Percentiles rank a stretch among this genome's conserved stretches.
Conservation (phyloP, 148 eudicot genomes). For the Fagopyrum tataricum region DNA sequence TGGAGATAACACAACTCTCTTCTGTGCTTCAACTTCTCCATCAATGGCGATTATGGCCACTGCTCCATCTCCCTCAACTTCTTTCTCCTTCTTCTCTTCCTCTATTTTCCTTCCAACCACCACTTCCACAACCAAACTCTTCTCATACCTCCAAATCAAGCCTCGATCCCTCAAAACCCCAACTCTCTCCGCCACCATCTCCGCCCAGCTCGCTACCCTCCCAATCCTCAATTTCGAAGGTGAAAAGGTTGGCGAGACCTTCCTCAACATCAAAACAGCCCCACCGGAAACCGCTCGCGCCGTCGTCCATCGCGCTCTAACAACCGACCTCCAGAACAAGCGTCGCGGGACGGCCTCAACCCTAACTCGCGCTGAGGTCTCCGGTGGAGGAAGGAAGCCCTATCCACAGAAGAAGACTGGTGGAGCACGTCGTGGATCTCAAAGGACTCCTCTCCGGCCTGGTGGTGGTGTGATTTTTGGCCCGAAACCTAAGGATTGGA, state of each 20-base stretch:
- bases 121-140: constrained; percentile 21
- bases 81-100: constrained; percentile 38
- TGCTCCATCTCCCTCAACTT: constrained; percentile 20
- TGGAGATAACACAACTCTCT: background rate
- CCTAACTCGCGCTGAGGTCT: constrained; percentile 83
- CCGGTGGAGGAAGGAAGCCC: constrained; percentile 83
- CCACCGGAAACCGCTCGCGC: constrained; percentile 82
- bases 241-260: constrained; percentile 52
- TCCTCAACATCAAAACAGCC: constrained; percentile 65
- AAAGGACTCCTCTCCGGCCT: constrained; percentile 67
- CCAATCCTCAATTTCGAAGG: constrained; percentile 80
- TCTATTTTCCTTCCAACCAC: constrained; percentile 22
- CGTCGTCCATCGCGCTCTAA: constrained; percentile 90
- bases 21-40: background rate
- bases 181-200: constrained; percentile 25
- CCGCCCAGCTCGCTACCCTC: constrained; percentile 56
- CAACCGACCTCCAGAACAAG: constrained; percentile 66
- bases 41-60: constrained; percentile 10
- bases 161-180: constrained; percentile 18
- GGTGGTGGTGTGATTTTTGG: constrained; percentile 92
- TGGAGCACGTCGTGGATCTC: constrained; percentile 80
- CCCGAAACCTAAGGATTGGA: constrained; percentile 91
- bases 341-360: constrained; percentile 95
- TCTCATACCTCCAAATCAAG: background rate
- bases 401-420: constrained; percentile 86